Evolutionary conservation across 805 yeast genomes (phyloP), one percentile per base, ranked within the genome.

Genomic region (Saturnispora mendoncae): DNA sequence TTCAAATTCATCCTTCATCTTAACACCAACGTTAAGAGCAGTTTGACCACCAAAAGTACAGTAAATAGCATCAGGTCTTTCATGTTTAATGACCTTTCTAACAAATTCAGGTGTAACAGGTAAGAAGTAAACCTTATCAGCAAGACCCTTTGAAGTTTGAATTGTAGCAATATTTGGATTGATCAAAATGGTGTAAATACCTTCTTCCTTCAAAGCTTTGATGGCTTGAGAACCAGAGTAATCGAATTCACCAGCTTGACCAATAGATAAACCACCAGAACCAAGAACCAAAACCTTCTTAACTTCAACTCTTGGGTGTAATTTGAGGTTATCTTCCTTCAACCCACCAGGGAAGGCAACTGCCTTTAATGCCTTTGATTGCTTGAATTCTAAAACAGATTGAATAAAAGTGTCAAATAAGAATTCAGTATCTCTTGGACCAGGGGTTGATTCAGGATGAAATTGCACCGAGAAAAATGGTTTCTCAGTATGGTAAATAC

Each of bases 41-140:
- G 99, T 92, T 69, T 92, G 99, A 51, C 99, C 99, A 57, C 99
- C 99, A 62, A 92, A 92, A 3, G 98, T 90, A 58, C 90, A 74
- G 58, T 90, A 71, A 42, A 92, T 88, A 36, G 96, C 97, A 65
- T 92, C 97, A 31, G 98, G 98, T 53, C 78, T 76, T 68, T 92
- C 99, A 50, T 94, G 80, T 66, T 92, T 95, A 50, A 92, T 90
- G 57, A 92, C 85, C 63, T 92, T 84, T 33, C 88, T 84, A 53
- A 92, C 87, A 64, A 90, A 92, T 61, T 92, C 98, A 15, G 97
- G 84, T 30, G 97, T 92, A 38, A 92, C 97, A 13, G 98, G 98
- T 46, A 92, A 72, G 64, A 82, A 90, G 68, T 90, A 90, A 48
- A 92, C 80, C 64, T 88, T 95, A 59, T 90, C 98, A 41, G 96